Conservation (phyloP, 2,329 filamentous ascomycete genomes). For the Fusarium armeniacum region DNA sequence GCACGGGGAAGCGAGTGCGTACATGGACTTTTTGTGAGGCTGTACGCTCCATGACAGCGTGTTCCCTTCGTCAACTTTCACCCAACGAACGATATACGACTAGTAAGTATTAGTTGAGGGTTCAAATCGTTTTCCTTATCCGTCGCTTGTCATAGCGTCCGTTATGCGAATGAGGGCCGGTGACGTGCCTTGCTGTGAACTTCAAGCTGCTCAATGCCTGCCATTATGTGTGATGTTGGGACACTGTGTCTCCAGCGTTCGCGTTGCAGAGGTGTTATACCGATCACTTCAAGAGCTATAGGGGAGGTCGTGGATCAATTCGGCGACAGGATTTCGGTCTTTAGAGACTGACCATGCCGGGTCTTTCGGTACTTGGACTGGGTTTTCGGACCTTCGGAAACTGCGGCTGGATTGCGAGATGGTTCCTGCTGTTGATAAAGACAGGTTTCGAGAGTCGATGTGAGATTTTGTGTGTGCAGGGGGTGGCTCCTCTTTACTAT, state of each 20-base stretch:
- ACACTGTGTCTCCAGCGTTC: slow-evolving; percentile 17
- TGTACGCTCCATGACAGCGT: slow-evolving; percentile 98
- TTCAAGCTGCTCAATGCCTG: slow-evolving; percentile 95
- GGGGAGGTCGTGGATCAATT: slow-evolving; percentile 25
- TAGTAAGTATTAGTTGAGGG: slow-evolving; percentile 58
- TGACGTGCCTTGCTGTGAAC: slow-evolving; percentile 91
- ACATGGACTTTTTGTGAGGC: slow-evolving; percentile 97
- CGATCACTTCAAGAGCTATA: slow-evolving; percentile 16
- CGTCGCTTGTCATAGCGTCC: background rate
- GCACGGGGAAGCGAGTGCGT: slow-evolving; percentile 47
- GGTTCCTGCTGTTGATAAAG: slow-evolving; percentile 26
- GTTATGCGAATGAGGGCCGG: background rate
- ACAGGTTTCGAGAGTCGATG: slow-evolving; percentile 33
- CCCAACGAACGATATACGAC: slow-evolving; percentile 99
- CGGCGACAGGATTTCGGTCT: slow-evolving; percentile 32
- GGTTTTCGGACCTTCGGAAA: slow-evolving; percentile 32
- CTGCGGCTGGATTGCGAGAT: slow-evolving; percentile 27
- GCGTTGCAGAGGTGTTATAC: slow-evolving; percentile 14
- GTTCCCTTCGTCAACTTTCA: slow-evolving; percentile 88
- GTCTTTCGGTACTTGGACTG: slow-evolving; percentile 36
- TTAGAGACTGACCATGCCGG: slow-evolving; percentile 45
- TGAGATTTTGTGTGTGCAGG: slow-evolving; percentile 29
- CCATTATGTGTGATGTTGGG: slow-evolving; percentile 69
- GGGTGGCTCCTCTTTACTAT: slow-evolving; percentile 26
- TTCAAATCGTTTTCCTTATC: background rate